phyloP scores from a whole-genome alignment of 495 filamentous ascomycete genomes.

The Tuber magnatum region DNA sequence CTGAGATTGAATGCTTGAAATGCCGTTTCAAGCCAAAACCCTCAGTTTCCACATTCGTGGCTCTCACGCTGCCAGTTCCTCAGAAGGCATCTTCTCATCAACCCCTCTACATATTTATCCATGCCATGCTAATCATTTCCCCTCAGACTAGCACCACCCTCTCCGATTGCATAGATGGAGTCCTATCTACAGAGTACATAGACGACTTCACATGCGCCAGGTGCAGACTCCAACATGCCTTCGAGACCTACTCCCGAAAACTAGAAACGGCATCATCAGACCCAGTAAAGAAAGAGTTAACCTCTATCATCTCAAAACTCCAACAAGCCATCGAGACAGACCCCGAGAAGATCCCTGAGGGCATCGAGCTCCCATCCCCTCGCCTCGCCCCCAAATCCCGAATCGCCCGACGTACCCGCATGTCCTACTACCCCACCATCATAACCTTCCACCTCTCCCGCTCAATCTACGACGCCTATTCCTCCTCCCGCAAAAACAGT shows the following conservation, averaged over 20 bases:
- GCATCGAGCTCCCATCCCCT: constrained; percentile 64
- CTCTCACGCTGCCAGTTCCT: constrained; percentile 84
- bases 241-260: constrained; percentile 45
- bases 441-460: constrained; percentile 87
- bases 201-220: constrained; percentile 94
- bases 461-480: constrained; percentile 71
- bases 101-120: constrained; percentile 44
- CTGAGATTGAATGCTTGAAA: constrained; percentile 83
- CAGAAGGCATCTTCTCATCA: constrained; percentile 51
- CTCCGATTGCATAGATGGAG: constrained; percentile 75
- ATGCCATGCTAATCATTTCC: constrained; percentile 16
- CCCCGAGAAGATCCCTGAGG: constrained; percentile 67
- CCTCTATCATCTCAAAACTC: constrained; percentile 52
- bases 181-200: constrained; percentile 91
- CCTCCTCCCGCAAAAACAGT: constrained; percentile 78
- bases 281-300: constrained; percentile 50
- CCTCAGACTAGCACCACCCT: constrained; percentile 54
- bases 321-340: constrained; percentile 60
- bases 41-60: constrained; percentile 76
- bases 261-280: constrained; percentile 32
- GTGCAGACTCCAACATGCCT: constrained; percentile 76
- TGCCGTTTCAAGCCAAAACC: constrained; percentile 85
- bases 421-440: constrained; percentile 77
- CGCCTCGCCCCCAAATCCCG: constrained; percentile 68
- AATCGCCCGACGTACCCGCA: constrained; percentile 78